Percentiles rank a stretch among this genome's conserved stretches.
phyloP scores from a whole-genome alignment of 495 filamentous ascomycete genomes.

The Xylaria scruposa region DNA sequence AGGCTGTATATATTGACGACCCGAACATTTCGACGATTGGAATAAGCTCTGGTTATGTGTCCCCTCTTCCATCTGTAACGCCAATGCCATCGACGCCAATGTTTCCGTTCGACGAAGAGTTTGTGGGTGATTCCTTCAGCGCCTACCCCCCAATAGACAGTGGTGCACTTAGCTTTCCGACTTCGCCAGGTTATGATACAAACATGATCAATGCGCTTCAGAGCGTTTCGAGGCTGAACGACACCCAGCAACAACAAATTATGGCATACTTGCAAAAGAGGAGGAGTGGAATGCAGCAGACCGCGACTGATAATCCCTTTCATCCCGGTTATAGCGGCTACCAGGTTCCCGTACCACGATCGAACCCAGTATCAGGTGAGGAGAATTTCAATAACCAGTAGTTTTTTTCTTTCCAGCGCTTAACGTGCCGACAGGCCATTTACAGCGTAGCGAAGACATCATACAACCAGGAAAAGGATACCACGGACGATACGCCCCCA shows the following conservation, averaged over 20 bases:
- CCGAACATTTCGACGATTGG: constrained; percentile 6
- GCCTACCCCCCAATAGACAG: constrained; percentile 22
- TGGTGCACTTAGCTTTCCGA: not conserved
- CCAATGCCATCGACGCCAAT: constrained; percentile 36
- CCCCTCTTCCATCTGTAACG: constrained; percentile 28
- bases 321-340: constrained; percentile 30
- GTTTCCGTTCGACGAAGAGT: constrained; percentile 33
- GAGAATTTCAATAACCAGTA: not conserved
- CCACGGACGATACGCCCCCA: not conserved
- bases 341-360: constrained; percentile 26
- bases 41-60: constrained; percentile 19
- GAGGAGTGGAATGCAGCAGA: constrained; percentile 24
- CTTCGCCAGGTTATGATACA: constrained; percentile 25
- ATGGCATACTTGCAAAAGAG: constrained; percentile 38
- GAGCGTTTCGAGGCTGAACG: constrained; percentile 33
- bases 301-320: constrained; percentile 23
- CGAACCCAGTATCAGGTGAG: constrained; percentile 36
- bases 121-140: constrained; percentile 27
- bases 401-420: not conserved
- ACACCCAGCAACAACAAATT: constrained; percentile 36
- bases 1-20: constrained; percentile 2
- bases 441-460: not conserved
- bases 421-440: constrained; percentile 9
- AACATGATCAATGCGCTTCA: constrained; percentile 35
- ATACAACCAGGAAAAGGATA: not conserved